phyloP scores from a whole-genome alignment of 2,329 filamentous ascomycete species.

The Claviceps sp. region DNA sequence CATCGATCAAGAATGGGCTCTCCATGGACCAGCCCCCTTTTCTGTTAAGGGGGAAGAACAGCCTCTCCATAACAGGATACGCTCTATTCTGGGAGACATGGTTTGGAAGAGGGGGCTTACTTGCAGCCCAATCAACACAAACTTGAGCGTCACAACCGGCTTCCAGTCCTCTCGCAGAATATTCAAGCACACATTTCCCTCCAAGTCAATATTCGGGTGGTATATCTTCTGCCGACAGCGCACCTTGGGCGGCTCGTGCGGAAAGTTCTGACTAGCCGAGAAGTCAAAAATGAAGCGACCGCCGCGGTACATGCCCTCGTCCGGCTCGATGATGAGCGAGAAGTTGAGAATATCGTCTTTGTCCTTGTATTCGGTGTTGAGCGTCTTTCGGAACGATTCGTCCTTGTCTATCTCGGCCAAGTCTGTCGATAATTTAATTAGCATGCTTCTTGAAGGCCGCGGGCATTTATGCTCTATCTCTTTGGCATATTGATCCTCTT shows the following conservation, averaged over 20 bases:
- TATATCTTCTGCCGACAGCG: conserved; percentile 97
- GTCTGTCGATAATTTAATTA: conserved; percentile 36
- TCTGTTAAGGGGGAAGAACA: too few species aligned
- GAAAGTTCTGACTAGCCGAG: conserved; percentile 86
- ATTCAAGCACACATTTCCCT: conserved; percentile 96
- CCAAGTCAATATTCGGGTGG: conserved; percentile 95
- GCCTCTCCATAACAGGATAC: too few species aligned
- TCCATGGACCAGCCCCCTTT: too few species aligned
- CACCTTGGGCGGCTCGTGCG: conserved; percentile 94
- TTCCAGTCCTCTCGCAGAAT: conserved; percentile 98
- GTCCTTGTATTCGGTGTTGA: conserved; percentile 71
- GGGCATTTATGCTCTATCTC: too few species aligned
- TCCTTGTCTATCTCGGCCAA: conserved; percentile 52
- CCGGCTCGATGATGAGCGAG: conserved; percentile 65
- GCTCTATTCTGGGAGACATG: too few species aligned
- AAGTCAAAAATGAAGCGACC: conserved; percentile 85
- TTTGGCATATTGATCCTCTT: neutral
- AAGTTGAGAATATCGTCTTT: conserved; percentile 81
- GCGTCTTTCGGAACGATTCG: conserved; percentile 56
- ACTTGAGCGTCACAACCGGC: conserved; percentile 90
- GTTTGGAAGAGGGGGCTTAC: conserved; percentile 26
- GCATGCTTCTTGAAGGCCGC: too few species aligned
- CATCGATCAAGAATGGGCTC: too few species aligned
- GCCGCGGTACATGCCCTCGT: conserved; percentile 79
- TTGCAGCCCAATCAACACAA: conserved; percentile 88